Conservation (phyloP, 2,329 filamentous ascomycete species). For the Coccinonectria pachysandricola region DNA sequence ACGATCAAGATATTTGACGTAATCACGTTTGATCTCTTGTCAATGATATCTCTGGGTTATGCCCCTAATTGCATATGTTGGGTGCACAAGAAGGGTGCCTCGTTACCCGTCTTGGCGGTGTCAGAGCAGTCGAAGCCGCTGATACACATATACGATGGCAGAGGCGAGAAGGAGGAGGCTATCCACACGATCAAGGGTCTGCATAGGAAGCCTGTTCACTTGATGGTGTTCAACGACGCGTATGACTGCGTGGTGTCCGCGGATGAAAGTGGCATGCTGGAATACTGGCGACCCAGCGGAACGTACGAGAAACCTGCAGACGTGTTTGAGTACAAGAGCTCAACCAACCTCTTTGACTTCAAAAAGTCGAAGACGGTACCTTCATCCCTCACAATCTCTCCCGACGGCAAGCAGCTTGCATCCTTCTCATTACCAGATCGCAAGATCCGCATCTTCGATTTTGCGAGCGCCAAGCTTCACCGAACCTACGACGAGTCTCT, state of each 20-base stretch:
- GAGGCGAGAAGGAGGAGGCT: conserved; percentile 67
- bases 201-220: conserved; percentile 70
- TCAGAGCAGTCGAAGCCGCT: conserved; percentile 62
- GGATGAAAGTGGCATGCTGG: conserved; percentile 85
- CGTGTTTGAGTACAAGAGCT: conserved; percentile 88
- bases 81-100: conserved; percentile 83
- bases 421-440: conserved; percentile 88
- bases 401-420: conserved; percentile 75
- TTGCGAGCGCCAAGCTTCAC: conserved; percentile 75
- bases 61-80: conserved; percentile 76
- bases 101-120: conserved; percentile 74
- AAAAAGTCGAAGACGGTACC: conserved; percentile 88
- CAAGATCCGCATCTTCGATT: conserved; percentile 89
- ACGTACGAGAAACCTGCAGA: conserved; percentile 83
- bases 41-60: conserved; percentile 71
- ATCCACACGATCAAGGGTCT: conserved; percentile 68
- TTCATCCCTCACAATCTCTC: conserved; percentile 73
- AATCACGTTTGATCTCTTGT: conserved; percentile 77
- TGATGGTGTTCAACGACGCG: conserved; percentile 81
- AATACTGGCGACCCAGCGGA: conserved; percentile 82
- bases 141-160: conserved; percentile 80
- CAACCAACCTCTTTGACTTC: conserved; percentile 91
- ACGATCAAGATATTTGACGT: conserved; percentile 74
- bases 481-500: conserved; percentile 94
- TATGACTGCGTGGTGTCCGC: conserved; percentile 87